A percentile compares a stretch with the other conserved stretches of the same genome.
These are phyloP conservation scores for Bremia lactucae DNA, from an alignment of 352 stramenopile genomes.

Conservation along the genomic window DNA sequence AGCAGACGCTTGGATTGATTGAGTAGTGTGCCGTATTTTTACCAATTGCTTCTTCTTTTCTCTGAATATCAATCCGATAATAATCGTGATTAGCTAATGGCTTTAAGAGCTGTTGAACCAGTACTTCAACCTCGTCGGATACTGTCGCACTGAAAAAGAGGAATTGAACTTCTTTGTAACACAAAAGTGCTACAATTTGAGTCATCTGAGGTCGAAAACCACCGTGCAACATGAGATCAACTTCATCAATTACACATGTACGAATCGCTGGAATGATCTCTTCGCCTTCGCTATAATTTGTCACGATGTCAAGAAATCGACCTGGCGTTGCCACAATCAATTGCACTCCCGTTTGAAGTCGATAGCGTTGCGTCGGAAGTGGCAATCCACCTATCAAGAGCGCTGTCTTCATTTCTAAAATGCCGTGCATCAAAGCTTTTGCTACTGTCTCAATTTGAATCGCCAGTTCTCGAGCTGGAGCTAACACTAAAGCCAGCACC, in stretches of 20 bases:
- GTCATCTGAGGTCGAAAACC: constrained; percentile 42
- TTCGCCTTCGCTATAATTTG: constrained; percentile 20
- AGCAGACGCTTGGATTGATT: constrained; percentile 25
- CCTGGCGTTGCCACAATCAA: constrained; percentile 58
- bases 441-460: constrained; percentile 61
- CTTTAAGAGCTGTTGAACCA: constrained; percentile 29
- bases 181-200: constrained; percentile 33
- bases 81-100: constrained; percentile 8
- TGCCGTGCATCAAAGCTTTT: constrained; percentile 44
- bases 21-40: constrained; percentile 1
- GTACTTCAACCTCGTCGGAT: constrained; percentile 25
- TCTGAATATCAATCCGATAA: constrained; percentile 27
- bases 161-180: constrained; percentile 21
- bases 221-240: constrained; percentile 60
- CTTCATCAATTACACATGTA: constrained; percentile 57
- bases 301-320: constrained; percentile 43
- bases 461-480: constrained; percentile 56
- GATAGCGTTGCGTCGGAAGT: constrained; percentile 55
- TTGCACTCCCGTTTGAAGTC: constrained; percentile 42
- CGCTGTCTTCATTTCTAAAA: constrained; percentile 55
- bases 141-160: constrained; percentile 54
- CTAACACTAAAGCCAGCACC: constrained; percentile 35
- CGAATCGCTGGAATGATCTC: constrained; percentile 12
- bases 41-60: not conserved
- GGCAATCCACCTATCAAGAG: constrained; percentile 54